Evolutionary conservation across 2,329 filamentous ascomycete genomes (phyloP), one percentile per base, ranked within the genome.

Genomic region (Camptophora hylomeconis): DNA sequence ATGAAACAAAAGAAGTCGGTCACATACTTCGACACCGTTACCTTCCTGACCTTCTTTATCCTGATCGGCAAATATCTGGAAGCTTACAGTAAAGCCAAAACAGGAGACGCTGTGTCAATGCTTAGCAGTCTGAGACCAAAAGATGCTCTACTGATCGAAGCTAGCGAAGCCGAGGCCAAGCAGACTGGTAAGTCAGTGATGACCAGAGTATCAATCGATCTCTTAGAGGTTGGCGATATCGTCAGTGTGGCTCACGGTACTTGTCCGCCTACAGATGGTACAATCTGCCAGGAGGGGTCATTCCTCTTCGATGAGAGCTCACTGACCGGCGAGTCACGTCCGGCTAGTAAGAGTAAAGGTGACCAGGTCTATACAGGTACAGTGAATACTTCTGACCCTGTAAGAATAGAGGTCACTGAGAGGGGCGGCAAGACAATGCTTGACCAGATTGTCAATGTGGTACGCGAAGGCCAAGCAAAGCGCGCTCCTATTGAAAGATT

Each of bases 11-110:
- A 28, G 4, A 36, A 35, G 9, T 38, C 40, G 14, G 32, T 32
- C 20, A 63, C 58, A 11, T 94, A 93, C 52, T 94, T 93, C 49
- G 87, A 94, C 51, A 83, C 84, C 0, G 86, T 94, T 1, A 80
- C 93, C 3, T 93, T 94, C 39, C 53, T 94, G 32, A 93, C 86
- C 0, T 65, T 94, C 38, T 94, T 94, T 50, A 67, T 94, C 13
- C 71, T 94, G 1, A 61, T 67, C 23, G 71, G 71, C 9, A 53
- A 55, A 19, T 58, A 49, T 23, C 37, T 60, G 21, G 87, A 94
- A 58, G 76, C 81, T 1, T 92, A 89, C 58, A 92, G 80, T 63
- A 93, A 93, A 54, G 78, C 83, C 1, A 87, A 79, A 46, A 83
- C 86, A 0, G 84, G 84, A 1, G 80, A 92, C 50, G 86, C 86